Evolutionary conservation across 2,329 filamentous ascomycete genomes (phyloP).

Genomic region (Xylariaceae sp.): DNA sequence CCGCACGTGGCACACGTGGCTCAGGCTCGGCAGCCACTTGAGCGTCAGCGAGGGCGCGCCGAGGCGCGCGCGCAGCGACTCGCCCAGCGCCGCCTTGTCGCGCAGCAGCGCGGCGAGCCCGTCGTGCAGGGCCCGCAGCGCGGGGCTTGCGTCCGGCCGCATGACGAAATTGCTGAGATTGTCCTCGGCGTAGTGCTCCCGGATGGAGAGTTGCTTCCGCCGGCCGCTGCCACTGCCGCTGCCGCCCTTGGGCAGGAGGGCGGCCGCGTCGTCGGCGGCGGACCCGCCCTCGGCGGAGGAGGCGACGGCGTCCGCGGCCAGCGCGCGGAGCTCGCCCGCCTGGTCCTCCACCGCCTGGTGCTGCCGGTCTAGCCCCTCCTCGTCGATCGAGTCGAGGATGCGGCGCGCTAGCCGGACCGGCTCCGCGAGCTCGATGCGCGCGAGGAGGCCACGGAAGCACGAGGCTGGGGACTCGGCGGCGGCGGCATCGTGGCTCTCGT

Average conservation of each 20-base stretch:
- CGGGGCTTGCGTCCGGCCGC: conserved; percentile 59
- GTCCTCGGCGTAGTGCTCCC: conserved; percentile 48
- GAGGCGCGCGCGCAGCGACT: conserved; percentile 54
- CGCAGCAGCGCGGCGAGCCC: conserved; percentile 52
- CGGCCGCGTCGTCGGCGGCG: conserved; percentile 46
- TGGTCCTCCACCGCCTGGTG: conserved; percentile 71
- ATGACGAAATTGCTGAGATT: conserved; percentile 58
- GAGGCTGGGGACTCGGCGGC: conserved; percentile 30
- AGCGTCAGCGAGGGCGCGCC: conserved; percentile 61
- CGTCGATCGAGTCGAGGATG: conserved; percentile 78
- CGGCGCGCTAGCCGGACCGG: conserved; percentile 61
- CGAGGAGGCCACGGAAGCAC: conserved; percentile 20
- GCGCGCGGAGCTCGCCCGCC: conserved; percentile 59
- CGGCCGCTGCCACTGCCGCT: conserved; percentile 29
- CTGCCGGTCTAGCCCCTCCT: conserved; percentile 77
- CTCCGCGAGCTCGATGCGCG: conserved; percentile 57
- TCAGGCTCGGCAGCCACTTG: conserved; percentile 78
- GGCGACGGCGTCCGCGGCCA: conserved; percentile 65
- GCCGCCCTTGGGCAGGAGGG: conserved; percentile 44
- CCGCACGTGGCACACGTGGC: conserved; percentile 86
- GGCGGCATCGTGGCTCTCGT: conserved; percentile 3
- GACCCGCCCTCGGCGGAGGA: conserved; percentile 56
- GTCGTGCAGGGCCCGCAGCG: conserved; percentile 59
- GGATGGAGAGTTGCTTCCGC: conserved; percentile 38
- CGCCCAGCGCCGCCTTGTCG: conserved; percentile 54